A percentile compares a stretch with the other conserved stretches of the same genome.
These are phyloP conservation scores for Cercospora brassicicola DNA, from an alignment of 2,329 filamentous ascomycete species.

Conservation along the genomic window DNA sequence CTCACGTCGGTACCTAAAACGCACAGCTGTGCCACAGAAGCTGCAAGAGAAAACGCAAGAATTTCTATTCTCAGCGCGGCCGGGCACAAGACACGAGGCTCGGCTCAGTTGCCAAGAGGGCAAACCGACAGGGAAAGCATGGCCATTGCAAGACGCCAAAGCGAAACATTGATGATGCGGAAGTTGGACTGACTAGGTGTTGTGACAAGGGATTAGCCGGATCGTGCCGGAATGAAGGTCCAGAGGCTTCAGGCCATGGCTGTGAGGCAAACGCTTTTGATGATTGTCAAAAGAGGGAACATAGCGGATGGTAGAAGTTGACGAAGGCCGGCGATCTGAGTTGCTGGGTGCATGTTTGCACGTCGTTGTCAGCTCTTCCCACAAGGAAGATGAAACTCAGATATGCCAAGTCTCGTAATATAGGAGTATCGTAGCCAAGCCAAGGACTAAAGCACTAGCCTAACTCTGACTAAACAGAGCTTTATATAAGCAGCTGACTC, in stretches of 20 bases:
- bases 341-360: neutral
- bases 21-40: neutral
- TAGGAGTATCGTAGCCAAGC: neutral
- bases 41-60: neutral
- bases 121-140: neutral
- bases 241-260: neutral
- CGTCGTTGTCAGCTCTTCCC: neutral
- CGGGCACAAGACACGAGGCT: neutral
- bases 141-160: neutral
- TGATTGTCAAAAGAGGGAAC: neutral
- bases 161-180: neutral
- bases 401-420: neutral
- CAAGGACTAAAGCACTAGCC: neutral
- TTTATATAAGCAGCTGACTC: neutral
- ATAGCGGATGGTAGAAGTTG: neutral
- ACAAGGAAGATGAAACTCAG: neutral
- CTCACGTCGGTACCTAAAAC: neutral
- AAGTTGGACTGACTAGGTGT: neutral
- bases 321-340: neutral
- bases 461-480: neutral
- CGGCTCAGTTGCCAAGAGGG: neutral
- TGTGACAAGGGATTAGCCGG: neutral
- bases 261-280: neutral
- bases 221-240: neutral
- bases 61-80: neutral